phyloP scores from a whole-genome alignment of 2,329 filamentous ascomycete genomes.

The Curvularia verruculosa region DNA sequence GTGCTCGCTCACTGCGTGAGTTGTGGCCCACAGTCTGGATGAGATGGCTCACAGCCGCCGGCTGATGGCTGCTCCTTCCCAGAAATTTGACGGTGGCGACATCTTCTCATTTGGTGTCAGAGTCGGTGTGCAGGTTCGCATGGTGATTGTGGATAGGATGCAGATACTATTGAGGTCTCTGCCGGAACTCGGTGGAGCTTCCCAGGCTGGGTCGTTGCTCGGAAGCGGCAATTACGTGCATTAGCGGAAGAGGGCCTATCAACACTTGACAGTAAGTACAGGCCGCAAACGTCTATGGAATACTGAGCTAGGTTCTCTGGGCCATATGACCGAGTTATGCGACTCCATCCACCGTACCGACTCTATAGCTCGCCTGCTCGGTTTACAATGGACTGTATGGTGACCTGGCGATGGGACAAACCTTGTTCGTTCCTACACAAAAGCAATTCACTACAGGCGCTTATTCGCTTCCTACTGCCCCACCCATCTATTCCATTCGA shows the following conservation, averaged over 20 bases:
- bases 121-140: not conserved
- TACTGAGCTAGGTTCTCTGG: not conserved
- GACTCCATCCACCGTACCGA: not conserved
- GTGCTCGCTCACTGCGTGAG: conserved; percentile 8
- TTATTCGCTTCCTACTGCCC: conserved; percentile 12
- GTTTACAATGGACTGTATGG: conserved; percentile 4
- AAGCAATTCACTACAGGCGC: conserved; percentile 8
- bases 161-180: not conserved
- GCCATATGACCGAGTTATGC: not conserved
- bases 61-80: conserved; percentile 1
- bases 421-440: conserved; percentile 6
- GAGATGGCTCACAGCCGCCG: conserved; percentile 2
- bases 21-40: not conserved
- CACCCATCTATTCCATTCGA: conserved; percentile 5
- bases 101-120: not conserved
- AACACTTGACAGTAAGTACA: conserved; percentile 13
- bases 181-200: not conserved
- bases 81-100: not conserved
- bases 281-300: not conserved
- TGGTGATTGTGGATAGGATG: not conserved
- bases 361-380: conserved; percentile 5
- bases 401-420: conserved; percentile 8
- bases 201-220: conserved; percentile 1
- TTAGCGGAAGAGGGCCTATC: not conserved
- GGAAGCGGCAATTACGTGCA: conserved; percentile 6